These are phyloP conservation scores for Ophiobolus disseminans DNA, from an alignment of 2,329 filamentous ascomycete species.

Conservation along the genomic window DNA sequence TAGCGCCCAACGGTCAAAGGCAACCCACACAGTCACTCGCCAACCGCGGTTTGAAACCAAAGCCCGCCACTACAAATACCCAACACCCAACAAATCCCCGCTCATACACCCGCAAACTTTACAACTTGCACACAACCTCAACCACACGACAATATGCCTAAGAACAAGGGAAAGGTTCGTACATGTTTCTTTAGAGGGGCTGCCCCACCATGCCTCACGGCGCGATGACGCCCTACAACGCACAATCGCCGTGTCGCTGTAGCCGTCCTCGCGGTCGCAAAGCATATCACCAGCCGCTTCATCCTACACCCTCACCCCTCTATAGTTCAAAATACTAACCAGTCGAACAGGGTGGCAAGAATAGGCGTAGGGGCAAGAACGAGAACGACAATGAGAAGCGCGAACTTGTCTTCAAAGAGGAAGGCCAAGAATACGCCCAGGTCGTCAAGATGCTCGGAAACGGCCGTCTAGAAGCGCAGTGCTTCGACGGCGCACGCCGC, in stretches of 20 bases:
- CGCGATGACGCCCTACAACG: constrained; percentile 25
- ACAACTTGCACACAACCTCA: constrained; percentile 14
- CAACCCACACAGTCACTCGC: constrained; percentile 21
- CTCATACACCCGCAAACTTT: constrained; percentile 8
- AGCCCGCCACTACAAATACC: constrained; percentile 19
- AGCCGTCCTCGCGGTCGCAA: not conserved
- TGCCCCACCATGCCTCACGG: constrained; percentile 26
- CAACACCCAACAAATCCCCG: constrained; percentile 12
- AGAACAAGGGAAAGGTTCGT: constrained; percentile 98
- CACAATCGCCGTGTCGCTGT: not conserved
- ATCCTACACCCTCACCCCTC: not conserved
- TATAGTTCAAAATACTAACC: constrained; percentile 19
- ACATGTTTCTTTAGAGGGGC: constrained; percentile 13
- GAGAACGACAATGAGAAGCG: constrained; percentile 96
- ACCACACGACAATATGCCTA: constrained; percentile 74
- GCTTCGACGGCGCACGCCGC: constrained; percentile 92
- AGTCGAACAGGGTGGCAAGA: constrained; percentile 82
- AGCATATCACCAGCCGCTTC: constrained; percentile 1
- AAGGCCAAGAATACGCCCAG: constrained; percentile 90
- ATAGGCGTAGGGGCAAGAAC: constrained; percentile 97
- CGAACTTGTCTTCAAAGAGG: constrained; percentile 98
- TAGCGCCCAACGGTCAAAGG: constrained; percentile 19
- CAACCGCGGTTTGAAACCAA: constrained; percentile 18
- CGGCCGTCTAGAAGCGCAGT: constrained; percentile 89
- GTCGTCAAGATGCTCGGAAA: constrained; percentile 96